Evolutionary conservation across 2,329 filamentous ascomycete genomes (phyloP), one percentile per base, ranked within the genome.

Genomic region (Sordariomycetes sp.): DNA sequence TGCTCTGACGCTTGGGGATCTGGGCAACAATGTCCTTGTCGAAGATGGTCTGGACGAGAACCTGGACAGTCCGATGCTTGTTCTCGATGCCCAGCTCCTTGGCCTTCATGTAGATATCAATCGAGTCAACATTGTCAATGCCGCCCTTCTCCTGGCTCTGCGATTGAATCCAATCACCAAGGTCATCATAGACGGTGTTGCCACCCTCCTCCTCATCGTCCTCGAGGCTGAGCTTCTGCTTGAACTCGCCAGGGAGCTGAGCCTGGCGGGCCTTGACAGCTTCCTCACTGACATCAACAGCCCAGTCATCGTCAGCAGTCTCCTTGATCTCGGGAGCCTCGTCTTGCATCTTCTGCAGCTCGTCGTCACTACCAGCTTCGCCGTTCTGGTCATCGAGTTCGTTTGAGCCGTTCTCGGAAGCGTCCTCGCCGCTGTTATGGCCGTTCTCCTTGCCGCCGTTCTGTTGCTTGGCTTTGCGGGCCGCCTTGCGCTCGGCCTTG

Each of bases 71-170:
- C 64, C 84, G 87, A 70, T 95, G 85, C 77, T 96, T 98, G 64
- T 63, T 62, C 65, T 95, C 90, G 44, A 98, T 92, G 48, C 88
- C 88, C 37, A 96, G 71, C 50, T 96, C 92, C 68, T 94, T 92
- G 44, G 90, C 90, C 73, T 98, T 96, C 64, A 93, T 67, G 63
- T 94, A 96, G 57, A 98, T 86, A 25, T 88, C 82, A 45, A 96
- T 73, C 51, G 93, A 88, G 53, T 86, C 80, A 44, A 98, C 74
- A 39, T 87, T 79, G 63, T 78, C 71, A 48, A 94, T 70, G 48
- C 79, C 70, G 41, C 82, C 84, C 62, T 82, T 79, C 43, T 76
- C 73, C 39, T 77, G 70, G 38, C 80, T 79, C 54, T 88, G 71
- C 39, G 69, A 70, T 52, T 85, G 73, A 51, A 98, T 85, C 92